Percentiles rank a stretch among this genome's conserved stretches.
These are phyloP conservation scores for Salinomyces thailandicus DNA, from an alignment of 2,329 filamentous ascomycete species.

Conservation along the genomic window DNA sequence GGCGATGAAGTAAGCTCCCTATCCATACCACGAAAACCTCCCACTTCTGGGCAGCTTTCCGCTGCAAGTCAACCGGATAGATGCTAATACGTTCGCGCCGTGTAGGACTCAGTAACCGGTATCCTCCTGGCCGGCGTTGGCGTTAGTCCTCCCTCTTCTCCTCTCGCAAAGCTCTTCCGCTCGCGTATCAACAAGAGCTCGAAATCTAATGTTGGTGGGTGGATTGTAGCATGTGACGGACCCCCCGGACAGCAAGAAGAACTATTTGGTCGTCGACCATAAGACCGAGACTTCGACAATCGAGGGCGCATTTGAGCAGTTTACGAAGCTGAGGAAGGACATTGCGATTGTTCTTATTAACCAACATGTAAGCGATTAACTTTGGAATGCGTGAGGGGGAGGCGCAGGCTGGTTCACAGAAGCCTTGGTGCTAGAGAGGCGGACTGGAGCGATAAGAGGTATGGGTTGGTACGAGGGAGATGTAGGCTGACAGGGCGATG, in stretches of 20 bases:
- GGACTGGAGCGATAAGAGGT: neutral
- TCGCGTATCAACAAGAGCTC: neutral
- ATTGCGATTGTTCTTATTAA: conserved; percentile 96
- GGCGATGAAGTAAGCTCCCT: conserved; percentile 87
- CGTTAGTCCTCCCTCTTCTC: conserved; percentile 43
- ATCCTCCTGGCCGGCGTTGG: conserved; percentile 91
- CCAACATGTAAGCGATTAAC: conserved; percentile 65
- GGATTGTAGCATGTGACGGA: conserved; percentile 71
- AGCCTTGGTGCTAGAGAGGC: no score
- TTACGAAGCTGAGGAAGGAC: conserved; percentile 84
- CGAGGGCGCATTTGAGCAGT: conserved; percentile 79
- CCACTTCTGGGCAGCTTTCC: no score
- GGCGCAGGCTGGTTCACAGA: no score
- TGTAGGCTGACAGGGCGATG: no score
- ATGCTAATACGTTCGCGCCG: no score
- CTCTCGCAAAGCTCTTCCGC: neutral
- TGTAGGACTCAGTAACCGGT: conserved; percentile 87
- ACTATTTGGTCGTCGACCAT: conserved; percentile 90
- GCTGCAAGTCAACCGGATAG: no score
- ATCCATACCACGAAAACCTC: no score
- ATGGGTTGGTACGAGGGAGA: neutral
- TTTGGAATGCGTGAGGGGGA: no score
- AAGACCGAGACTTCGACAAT: conserved; percentile 87
- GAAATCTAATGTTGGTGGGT: neutral
- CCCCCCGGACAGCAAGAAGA: conserved; percentile 83